Evolutionary conservation across 2,329 filamentous ascomycete species (phyloP), one percentile per base, ranked within the genome.

Genomic region (Sporothrix luriei): DNA sequence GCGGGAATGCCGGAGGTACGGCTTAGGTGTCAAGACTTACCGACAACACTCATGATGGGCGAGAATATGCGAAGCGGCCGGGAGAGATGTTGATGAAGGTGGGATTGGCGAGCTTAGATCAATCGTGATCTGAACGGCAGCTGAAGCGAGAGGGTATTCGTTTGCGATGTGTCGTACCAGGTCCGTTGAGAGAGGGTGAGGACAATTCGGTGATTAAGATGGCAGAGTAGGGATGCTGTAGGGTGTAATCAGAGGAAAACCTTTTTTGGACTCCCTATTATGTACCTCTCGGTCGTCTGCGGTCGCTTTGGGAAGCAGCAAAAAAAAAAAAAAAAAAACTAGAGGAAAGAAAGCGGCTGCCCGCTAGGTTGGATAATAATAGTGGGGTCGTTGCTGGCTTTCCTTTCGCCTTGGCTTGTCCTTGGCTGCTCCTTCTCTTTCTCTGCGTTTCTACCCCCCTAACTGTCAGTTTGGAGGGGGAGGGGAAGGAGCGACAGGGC

Each of bases 11-110:
- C n/a, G 38, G 29, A n/a, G 19, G 43, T 2, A 16, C 6, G 10
- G 24, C 40, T 10, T 19, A 29, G 46, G 26, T 11, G 19, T 46
- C 38, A 26, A 62, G 29, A 71, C 73, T 59, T 69, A 74, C 73
- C 72, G 49, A 74, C 71, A 55, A 74, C 73, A 68, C 71, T 74
- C 73, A 74, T 74, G 62, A 59, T 73, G 71, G 68, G 64, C 69
- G 71, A 51, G 66, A 69, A 26, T 68, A 59, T 62, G 38, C 48
- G 59, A 48, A 51, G 62, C 66, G 65, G 52, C 24, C 38, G 65
- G 52, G 52, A 48, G 48, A 57, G 65, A 48, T 10, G 38, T 46
- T 5, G 38, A 26, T 26, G 26, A 10, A 51, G 26, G 62, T 65
- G 62, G 46, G 26, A 51, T 38, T 19, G 62, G 46, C 26, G 29